phyloP scores from a whole-genome alignment of 1,284 basidiomycete species.

The Boletus coffeatus region DNA sequence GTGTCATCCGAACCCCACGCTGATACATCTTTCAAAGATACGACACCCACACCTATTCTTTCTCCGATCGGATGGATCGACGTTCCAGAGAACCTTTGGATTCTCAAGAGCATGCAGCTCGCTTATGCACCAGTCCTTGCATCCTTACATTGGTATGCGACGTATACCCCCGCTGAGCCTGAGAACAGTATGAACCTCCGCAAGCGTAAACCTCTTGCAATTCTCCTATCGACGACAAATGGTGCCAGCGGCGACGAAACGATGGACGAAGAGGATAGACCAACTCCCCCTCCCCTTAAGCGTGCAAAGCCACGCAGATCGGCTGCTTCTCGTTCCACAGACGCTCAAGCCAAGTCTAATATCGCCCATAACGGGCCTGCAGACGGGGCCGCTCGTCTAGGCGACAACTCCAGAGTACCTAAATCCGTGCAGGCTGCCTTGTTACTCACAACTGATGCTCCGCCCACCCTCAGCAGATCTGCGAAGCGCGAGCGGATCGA shows the following conservation, averaged over 20 bases:
- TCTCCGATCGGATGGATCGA: slow-evolving; percentile 33
- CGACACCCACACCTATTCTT: slow-evolving; percentile 29
- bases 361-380: neutral
- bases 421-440: slow-evolving; percentile 9
- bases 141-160: slow-evolving; percentile 23
- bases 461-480: slow-evolving; percentile 7
- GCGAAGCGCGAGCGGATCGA: slow-evolving; percentile 23
- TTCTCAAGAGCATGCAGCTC: slow-evolving; percentile 27
- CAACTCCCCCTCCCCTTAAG: slow-evolving; percentile 28
- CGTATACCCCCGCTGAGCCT: slow-evolving; percentile 28
- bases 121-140: slow-evolving; percentile 26
- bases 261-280: slow-evolving; percentile 27
- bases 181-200: slow-evolving; percentile 31
- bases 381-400: slow-evolving; percentile 6
- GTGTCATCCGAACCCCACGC: neutral
- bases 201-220: slow-evolving; percentile 27
- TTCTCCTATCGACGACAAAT: slow-evolving; percentile 11
- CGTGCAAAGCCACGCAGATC: slow-evolving; percentile 27
- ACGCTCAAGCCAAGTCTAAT: slow-evolving; percentile 5
- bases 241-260: slow-evolving; percentile 26
- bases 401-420: neutral
- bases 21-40: slow-evolving; percentile 15
- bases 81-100: slow-evolving; percentile 31
- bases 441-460: slow-evolving; percentile 19
- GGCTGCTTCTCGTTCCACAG: slow-evolving; percentile 9